Evolutionary conservation across 176 grass and related monocot species (phyloP), one percentile per base, ranked within the genome.

Genomic region (Bolboschoenus planiculmis): DNA sequence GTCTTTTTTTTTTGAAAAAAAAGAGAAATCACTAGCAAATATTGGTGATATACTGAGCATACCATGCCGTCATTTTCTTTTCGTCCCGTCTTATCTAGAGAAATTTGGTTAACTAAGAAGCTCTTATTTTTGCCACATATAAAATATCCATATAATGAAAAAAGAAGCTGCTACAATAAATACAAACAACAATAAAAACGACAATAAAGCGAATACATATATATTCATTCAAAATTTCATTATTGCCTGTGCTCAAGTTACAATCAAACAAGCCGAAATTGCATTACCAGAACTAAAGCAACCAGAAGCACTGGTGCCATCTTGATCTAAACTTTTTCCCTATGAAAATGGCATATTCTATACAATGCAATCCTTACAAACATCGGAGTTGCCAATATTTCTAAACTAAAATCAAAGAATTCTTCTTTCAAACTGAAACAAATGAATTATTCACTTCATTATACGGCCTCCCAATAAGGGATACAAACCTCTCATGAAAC

Each of bases 401-500:
- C 40, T 6, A 73, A 26, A 71, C 7, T 23, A 42, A 23, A 42
- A 40, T 21, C 35, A 71, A 23, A 71, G 37, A 71, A 42, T n/a
- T 66, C 62, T 70, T 70, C 65, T 21, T 5, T 73, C 70, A 74
- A 74, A 74, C 21, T 29, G 70, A 44, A 74, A 74, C 37, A 75
- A 89, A 43, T 34, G 67, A 59, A 84, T 21, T 89, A 75, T 81
- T 84, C 72, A 73, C 68, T 53, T 86, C 61, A 11, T 75, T 79
- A 73, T 56, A 91, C 34, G 80, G 63, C 48, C 78, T 82, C 26
- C 90, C 95, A 68, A 97, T 92, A 59, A 94, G 86, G 82, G 88
- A 66, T 24, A 79, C 80, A 90, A 97, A 97, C 9, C 56, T 87
- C 65, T 94, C 89, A 57, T 88, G 85, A 40, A 94, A 97, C 73